Base-by-base conservation (phyloP, 805 yeast species). In the Phaffomyces thermotolerans region DNA sequence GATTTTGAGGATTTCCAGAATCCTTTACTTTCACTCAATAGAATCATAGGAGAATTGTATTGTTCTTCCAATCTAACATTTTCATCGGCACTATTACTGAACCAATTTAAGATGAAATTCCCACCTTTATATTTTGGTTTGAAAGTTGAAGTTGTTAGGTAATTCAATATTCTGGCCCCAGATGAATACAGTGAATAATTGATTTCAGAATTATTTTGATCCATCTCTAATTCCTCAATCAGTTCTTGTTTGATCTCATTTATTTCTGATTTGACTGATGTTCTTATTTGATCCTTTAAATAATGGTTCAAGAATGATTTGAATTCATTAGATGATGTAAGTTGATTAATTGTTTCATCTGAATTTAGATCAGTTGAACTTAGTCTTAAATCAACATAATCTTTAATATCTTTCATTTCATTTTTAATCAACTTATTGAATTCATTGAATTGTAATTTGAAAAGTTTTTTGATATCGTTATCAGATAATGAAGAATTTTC, bases 111-210 rank as follows among this genome's bases (percentile, higher is more conserved):
- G 2, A 30, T 22, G 10, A 15, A 12, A 20, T 33, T 15, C 7
- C 4, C 14, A 36, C 23, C 9, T 25, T 51, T 52, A 20, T 18
- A 47, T 17, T 40, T 47, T 25, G 57, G 56, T 24, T 47, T 43
- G 42, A 61, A 65, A 2, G 66, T 60, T 14, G 51, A 27, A 1
- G 72, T 65, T 3, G 69, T 60, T 34, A 66, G 44, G 42, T 61
- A 63, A 42, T 65, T 64, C 25, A 68, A 48, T 23, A 68, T 47
- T 40, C 65, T 56, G 8, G 71, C 65, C 4, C 72, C 72, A 36
- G 59, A 63, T 1, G 58, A 53, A 38, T 50, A 57, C 4, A 63
- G 54, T 10, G 66, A 62, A 46, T 63, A 63, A 49, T 66, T 65
- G 20, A 65, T 42, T 43, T 64, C 66, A 36, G 54, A 53, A 18